Percentiles rank a stretch among this genome's conserved stretches.
These are phyloP conservation scores for Singerocomus inundabilis DNA, from an alignment of 1,284 basidiomycete genomes.

Conservation along the genomic window DNA sequence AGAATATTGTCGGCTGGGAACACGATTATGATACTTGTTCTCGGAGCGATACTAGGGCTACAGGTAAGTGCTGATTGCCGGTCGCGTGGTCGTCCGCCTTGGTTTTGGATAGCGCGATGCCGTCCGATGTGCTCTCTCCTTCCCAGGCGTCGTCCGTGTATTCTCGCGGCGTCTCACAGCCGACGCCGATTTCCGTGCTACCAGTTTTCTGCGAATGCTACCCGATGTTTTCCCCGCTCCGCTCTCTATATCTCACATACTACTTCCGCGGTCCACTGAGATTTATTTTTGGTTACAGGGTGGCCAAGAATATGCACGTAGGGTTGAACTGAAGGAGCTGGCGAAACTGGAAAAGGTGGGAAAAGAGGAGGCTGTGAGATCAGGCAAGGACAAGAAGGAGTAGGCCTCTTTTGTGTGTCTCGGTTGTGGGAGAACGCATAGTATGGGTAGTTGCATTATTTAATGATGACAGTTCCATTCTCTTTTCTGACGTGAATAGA, in stretches of 20 bases:
- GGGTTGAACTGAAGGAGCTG: slow-evolving; percentile 61
- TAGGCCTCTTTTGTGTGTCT: slow-evolving; percentile 11
- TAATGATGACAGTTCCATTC: slow-evolving; percentile 1
- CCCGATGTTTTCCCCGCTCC: slow-evolving; percentile 7
- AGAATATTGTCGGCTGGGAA: slow-evolving; percentile 82
- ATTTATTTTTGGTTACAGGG: slow-evolving; percentile 49
- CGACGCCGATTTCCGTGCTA: slow-evolving; percentile 8
- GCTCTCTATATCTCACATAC: slow-evolving; percentile 6
- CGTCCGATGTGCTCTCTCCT: slow-evolving; percentile 2
- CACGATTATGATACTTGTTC: slow-evolving; percentile 69
- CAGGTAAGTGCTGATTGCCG: slow-evolving; percentile 52
- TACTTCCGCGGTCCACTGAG: slow-evolving; percentile 19
- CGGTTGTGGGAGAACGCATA: slow-evolving; percentile 6
- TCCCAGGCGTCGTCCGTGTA: slow-evolving; percentile 6
- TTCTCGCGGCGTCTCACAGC: slow-evolving; percentile 16
- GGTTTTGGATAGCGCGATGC: slow-evolving; percentile 2
- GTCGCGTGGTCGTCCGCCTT: neutral
- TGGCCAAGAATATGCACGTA: slow-evolving; percentile 82
- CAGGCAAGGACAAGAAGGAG: slow-evolving; percentile 45
- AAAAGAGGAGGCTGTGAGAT: slow-evolving; percentile 21
- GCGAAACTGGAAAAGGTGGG: slow-evolving; percentile 42
- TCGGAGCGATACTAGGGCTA: slow-evolving; percentile 63
- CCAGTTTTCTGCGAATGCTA: slow-evolving; percentile 2
- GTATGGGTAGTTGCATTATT: slow-evolving; percentile 4
- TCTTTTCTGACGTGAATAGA: slow-evolving; percentile 1